Conservation (phyloP, 2,329 filamentous ascomycete genomes). For the Zasmidium citrigriseum region DNA sequence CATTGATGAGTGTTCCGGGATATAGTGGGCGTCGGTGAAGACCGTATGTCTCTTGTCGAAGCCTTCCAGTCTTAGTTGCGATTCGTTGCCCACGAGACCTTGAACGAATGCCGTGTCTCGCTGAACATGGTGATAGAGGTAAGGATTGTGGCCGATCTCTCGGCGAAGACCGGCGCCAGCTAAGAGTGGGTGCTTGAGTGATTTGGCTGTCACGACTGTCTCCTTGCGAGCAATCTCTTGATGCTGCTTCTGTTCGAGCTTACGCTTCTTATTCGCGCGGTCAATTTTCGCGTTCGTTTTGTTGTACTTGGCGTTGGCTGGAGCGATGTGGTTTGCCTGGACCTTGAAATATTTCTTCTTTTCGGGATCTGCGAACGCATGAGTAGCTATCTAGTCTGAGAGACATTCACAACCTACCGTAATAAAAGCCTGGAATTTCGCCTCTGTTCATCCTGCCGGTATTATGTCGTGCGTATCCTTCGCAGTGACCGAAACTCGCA, state of each 20-base stretch:
- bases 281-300: constrained; percentile 41
- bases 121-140: not conserved
- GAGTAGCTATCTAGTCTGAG: too few relatives aligned
- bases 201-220: constrained; percentile 16
- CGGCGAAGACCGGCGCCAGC: constrained; percentile 4
- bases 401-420: not conserved
- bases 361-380: constrained; percentile 42
- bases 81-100: not conserved
- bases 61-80: not conserved
- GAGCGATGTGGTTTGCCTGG: constrained; percentile 39
- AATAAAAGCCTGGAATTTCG: constrained; percentile 52
- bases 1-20: not conserved
- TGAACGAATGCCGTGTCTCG: constrained; percentile 1
- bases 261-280: constrained; percentile 35
- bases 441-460: constrained; percentile 39
- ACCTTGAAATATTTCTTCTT: constrained; percentile 55
- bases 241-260: constrained; percentile 21
- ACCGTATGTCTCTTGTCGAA: not conserved
- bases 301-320: constrained; percentile 42
- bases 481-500: not conserved
- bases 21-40: constrained; percentile 1
- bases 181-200: constrained; percentile 6
- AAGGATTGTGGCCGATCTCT: not conserved
- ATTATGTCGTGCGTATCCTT: not conserved
- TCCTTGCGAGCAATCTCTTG: constrained; percentile 20